phyloP scores from a whole-genome alignment of 345 rosid genomes.

The Psidium guajava region DNA sequence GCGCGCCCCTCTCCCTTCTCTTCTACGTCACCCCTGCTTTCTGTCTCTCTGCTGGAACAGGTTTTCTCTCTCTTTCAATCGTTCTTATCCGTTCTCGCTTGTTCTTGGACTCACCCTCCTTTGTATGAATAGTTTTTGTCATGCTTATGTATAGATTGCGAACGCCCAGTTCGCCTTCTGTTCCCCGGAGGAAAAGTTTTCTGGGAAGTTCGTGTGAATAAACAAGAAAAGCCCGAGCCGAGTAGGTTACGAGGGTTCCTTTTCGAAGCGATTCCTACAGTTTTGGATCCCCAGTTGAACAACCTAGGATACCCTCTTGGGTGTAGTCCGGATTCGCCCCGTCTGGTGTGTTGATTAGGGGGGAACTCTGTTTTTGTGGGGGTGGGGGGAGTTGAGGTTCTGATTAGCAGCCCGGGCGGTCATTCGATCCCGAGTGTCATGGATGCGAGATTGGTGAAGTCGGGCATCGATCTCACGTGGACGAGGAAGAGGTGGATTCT shows the following conservation, averaged over 20 bases:
- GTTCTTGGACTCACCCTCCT: background rate
- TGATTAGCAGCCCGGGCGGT: background rate
- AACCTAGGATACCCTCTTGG: background rate
- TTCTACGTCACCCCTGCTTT: background rate
- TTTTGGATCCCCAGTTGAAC: background rate
- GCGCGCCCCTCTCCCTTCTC: background rate
- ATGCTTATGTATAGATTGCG: background rate
- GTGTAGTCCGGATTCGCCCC: background rate
- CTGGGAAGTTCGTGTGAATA: background rate
- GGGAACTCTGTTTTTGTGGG: background rate
- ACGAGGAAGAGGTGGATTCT: slow-evolving; percentile 52
- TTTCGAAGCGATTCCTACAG: background rate
- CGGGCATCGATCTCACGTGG: slow-evolving; percentile 26
- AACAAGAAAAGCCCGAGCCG: background rate
- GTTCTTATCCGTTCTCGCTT: background rate
- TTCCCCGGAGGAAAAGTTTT: background rate
- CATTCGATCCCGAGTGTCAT: slow-evolving; percentile 10
- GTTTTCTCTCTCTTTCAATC: background rate
- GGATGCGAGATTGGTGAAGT: slow-evolving; percentile 40
- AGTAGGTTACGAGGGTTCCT: background rate
- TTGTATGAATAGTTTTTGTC: background rate
- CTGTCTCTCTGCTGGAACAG: background rate
- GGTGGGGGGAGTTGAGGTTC: background rate
- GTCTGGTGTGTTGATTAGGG: background rate
- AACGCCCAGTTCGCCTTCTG: background rate